Percentiles rank a stretch among this genome's conserved stretches.
Evolutionary conservation across 192 early-diverging fungal species (phyloP).

Genomic region (Pilobolus umbonatus): DNA sequence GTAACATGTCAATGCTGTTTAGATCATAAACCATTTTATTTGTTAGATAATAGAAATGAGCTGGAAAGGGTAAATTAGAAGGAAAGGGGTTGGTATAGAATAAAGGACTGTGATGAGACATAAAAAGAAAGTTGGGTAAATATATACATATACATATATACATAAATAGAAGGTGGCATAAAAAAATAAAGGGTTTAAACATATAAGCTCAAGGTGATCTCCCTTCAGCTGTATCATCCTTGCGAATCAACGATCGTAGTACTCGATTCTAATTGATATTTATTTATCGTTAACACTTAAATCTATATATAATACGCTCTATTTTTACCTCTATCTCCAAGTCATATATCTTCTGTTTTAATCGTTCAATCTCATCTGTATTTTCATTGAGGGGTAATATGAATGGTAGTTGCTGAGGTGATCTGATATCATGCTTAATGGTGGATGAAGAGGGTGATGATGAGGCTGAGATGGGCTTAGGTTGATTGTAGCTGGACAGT

Average conservation of each 20-base stretch:
- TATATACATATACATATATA: not conserved
- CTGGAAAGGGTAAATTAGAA: not conserved
- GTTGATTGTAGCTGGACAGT: not conserved
- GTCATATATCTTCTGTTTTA: slow-evolving; percentile 21
- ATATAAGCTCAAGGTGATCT: not conserved
- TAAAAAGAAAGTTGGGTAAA: not conserved
- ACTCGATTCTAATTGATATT: slow-evolving; percentile 14
- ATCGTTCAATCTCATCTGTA: slow-evolving; percentile 10
- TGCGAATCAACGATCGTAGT: slow-evolving; percentile 3
- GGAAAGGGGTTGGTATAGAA: not conserved
- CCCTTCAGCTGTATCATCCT: slow-evolving; percentile 1
- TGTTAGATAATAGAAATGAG: not conserved
- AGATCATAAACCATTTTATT: not conserved
- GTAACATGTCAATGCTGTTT: no score
- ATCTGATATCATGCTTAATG: slow-evolving; percentile 9
- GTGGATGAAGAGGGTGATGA: slow-evolving; percentile 1
- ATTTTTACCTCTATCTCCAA: slow-evolving; percentile 27
- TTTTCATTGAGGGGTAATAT: slow-evolving; percentile 16
- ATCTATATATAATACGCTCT: not conserved
- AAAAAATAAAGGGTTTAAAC: not conserved
- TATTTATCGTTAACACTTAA: not conserved
- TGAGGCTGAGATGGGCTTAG: not conserved
- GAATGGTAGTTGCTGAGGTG: slow-evolving; percentile 4
- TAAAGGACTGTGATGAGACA: not conserved
- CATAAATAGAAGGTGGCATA: slow-evolving; percentile 1